These are phyloP conservation scores for Penicillium canariense DNA, from an alignment of 495 filamentous ascomycete species.

Conservation along the genomic window DNA sequence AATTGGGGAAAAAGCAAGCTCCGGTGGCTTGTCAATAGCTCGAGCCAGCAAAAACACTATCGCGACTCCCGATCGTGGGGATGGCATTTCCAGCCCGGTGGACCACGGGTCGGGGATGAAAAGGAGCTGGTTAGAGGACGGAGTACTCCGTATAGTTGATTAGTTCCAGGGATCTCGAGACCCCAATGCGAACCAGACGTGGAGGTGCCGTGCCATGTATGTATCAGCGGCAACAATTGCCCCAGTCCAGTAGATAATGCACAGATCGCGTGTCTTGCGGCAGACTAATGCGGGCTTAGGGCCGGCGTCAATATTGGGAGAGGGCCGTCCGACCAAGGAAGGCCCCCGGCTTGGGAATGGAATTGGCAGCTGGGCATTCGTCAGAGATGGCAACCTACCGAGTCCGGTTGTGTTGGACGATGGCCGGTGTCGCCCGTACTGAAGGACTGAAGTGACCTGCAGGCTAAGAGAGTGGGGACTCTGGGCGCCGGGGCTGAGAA, in stretches of 20 bases:
- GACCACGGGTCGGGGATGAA: no score
- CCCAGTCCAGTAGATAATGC: neutral
- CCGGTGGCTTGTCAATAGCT: neutral
- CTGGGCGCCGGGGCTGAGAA: neutral
- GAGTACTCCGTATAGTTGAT: no score
- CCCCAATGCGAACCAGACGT: no score
- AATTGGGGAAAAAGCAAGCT: neutral
- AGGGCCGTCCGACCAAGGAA: neutral
- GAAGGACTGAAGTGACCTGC: neutral
- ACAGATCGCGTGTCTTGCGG: slow-evolving; percentile 6
- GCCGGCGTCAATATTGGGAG: neutral
- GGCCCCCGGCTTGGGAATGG: neutral
- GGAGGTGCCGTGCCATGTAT: no score
- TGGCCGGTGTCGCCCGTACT: no score
- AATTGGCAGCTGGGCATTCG: neutral
- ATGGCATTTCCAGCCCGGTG: neutral
- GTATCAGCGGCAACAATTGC: neutral
- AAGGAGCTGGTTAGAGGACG: no score
- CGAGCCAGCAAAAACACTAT: neutral
- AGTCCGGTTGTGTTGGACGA: no score
- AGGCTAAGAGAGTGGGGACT: neutral
- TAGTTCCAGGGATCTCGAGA: no score
- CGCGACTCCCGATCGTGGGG: neutral
- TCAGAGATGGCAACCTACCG: neutral
- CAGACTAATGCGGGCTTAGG: neutral